These are phyloP conservation scores for Reticulascus tulasneorum DNA, from an alignment of 2,329 filamentous ascomycete species.

Conservation along the genomic window DNA sequence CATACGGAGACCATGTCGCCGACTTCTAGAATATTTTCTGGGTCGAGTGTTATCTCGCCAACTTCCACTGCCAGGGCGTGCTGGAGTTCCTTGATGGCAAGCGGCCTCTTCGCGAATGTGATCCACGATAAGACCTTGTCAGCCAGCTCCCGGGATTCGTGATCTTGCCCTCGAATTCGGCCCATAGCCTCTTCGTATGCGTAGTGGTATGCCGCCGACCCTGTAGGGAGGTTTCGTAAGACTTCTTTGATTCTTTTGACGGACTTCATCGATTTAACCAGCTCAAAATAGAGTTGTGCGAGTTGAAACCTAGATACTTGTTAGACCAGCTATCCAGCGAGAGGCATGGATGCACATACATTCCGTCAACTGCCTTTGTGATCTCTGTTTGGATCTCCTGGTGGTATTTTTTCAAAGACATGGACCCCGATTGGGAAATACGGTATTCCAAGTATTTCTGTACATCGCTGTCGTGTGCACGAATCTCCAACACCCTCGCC, in stretches of 20 bases:
- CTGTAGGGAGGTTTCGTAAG: background rate
- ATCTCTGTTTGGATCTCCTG: background rate
- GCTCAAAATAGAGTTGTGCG: constrained; percentile 5
- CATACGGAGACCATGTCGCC: background rate
- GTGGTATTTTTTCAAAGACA: constrained; percentile 1
- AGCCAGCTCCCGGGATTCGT: background rate
- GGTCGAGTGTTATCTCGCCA: too few relatives aligned
- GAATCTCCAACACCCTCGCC: background rate
- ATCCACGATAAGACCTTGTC: constrained; percentile 3
- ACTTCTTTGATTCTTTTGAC: background rate
- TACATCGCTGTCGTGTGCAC: background rate
- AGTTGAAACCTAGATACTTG: constrained; percentile 1
- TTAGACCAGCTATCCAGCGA: background rate
- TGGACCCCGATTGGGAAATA: too few relatives aligned
- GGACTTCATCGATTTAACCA: background rate
- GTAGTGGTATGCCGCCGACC: background rate
- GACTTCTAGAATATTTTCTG: too few relatives aligned
- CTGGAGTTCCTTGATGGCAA: constrained; percentile 2
- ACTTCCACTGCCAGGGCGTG: constrained; percentile 1
- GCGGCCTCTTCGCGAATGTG: background rate
- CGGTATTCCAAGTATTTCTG: background rate
- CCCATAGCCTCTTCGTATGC: background rate
- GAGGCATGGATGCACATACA: background rate
- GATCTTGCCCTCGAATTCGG: background rate
- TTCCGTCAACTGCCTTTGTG: constrained; percentile 1